Conservation (phyloP, 2,329 filamentous ascomycete species). For the Venturia oleaginea region DNA sequence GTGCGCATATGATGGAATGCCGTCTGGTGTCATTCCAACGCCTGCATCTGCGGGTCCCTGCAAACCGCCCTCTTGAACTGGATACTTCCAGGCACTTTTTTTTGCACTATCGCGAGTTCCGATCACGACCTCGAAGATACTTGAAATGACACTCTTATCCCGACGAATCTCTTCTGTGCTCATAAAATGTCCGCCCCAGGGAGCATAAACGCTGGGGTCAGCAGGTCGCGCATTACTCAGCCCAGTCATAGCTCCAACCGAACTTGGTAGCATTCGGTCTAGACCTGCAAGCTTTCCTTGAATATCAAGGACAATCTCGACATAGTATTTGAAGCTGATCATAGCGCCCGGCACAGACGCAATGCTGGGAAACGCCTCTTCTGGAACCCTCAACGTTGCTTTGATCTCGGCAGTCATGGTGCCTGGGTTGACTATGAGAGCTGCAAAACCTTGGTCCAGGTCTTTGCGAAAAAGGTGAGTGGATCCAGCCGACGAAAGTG, state of each 20-base stretch:
- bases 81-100: slow-evolving; percentile 25
- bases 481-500: slow-evolving; percentile 74
- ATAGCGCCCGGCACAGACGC: slow-evolving; percentile 81
- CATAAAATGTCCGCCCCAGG: slow-evolving; percentile 61
- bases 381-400: slow-evolving; percentile 75
- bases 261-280: slow-evolving; percentile 52
- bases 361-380: slow-evolving; percentile 88
- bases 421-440: slow-evolving; percentile 75
- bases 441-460: slow-evolving; percentile 77
- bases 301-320: slow-evolving; percentile 87
- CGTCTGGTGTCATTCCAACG: background rate
- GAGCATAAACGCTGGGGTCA: slow-evolving; percentile 36
- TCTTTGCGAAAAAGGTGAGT: slow-evolving; percentile 95
- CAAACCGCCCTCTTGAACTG: background rate
- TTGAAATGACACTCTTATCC: slow-evolving; percentile 85
- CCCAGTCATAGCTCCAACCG: slow-evolving; percentile 33
- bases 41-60: background rate
- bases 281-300: slow-evolving; percentile 77
- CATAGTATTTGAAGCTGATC: slow-evolving; percentile 89
- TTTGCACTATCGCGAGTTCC: slow-evolving; percentile 72
- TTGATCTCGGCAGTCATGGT: slow-evolving; percentile 73
- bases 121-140: slow-evolving; percentile 77
- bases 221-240: slow-evolving; percentile 27
- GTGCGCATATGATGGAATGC: background rate
- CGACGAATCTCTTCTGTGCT: slow-evolving; percentile 80